These are phyloP conservation scores for Phytophthora sansomeana DNA, from an alignment of 352 stramenopile genomes.

Conservation along the genomic window DNA sequence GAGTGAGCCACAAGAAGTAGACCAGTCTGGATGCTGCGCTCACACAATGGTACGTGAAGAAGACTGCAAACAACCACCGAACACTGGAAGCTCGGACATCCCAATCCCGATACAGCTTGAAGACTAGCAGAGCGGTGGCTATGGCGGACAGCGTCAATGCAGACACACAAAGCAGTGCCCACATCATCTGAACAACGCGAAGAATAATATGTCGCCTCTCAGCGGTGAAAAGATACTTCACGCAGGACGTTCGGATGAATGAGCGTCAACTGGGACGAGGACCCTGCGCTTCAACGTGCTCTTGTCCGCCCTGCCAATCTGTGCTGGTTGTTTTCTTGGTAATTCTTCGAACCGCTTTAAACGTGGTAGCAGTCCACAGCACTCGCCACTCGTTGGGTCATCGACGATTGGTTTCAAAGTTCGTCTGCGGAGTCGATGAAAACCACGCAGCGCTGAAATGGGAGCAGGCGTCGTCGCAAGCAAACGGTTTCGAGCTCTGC, in stretches of 20 bases:
- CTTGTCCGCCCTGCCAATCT: conserved; percentile 8
- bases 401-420: conserved; percentile 1
- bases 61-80: conserved; percentile 35
- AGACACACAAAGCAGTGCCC: conserved; percentile 28
- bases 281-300: conserved; percentile 15
- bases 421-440: neutral
- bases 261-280: conserved; percentile 27
- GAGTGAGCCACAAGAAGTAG: conserved; percentile 39
- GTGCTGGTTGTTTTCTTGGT: neutral
- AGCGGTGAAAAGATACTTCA: neutral
- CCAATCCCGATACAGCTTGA: conserved; percentile 47
- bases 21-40: conserved; percentile 15
- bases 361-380: neutral
- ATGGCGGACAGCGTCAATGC: conserved; percentile 36
- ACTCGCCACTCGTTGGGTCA: too few relatives aligned
- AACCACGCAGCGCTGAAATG: neutral
- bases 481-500: conserved; percentile 1
- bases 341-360: neutral
- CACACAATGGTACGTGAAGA: conserved; percentile 43
- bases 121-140: conserved; percentile 33
- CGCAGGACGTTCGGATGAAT: conserved; percentile 17
- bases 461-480: conserved; percentile 1
- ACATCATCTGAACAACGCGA: conserved; percentile 38
- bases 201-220: neutral
- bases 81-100: conserved; percentile 39